Evolutionary conservation across 306 rosid species (phyloP).

Genomic region (Trifolium repens): DNA sequence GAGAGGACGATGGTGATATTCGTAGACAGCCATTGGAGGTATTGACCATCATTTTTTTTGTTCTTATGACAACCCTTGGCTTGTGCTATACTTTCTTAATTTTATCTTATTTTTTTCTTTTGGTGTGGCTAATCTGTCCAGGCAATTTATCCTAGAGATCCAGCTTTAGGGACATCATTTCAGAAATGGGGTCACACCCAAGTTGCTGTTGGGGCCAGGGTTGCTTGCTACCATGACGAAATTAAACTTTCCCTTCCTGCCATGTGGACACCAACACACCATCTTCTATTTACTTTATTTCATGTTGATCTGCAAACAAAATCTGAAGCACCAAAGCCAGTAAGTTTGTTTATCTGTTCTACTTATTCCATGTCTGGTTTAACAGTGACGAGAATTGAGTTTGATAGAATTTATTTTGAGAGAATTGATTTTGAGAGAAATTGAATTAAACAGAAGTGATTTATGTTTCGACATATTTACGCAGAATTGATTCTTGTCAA

Average conservation of each 20-base stretch:
- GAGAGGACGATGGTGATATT: conserved; percentile 88
- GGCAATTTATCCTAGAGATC: conserved; percentile 91
- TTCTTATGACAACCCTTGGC: conserved; percentile 9
- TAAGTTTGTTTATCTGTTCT: conserved; percentile 48
- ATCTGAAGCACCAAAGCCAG: conserved; percentile 94
- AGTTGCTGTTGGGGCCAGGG: conserved; percentile 88
- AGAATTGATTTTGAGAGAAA: too few relatives aligned
- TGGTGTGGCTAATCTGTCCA: conserved; percentile 49
- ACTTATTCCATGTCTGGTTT: not conserved
- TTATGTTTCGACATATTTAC: too few relatives aligned
- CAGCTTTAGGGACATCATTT: conserved; percentile 54
- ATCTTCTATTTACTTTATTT: conserved; percentile 85
- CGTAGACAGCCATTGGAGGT: conserved; percentile 96
- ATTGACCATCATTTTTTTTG: conserved; percentile 28
- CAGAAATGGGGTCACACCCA: conserved; percentile 91
- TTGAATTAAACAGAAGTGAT: too few relatives aligned
- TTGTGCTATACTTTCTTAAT: conserved; percentile 9
- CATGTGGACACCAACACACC: conserved; percentile 89
- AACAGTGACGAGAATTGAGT: too few relatives aligned
- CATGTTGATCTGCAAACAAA: conserved; percentile 96
- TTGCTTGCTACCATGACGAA: conserved; percentile 87
- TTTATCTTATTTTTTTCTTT: conserved; percentile 35
- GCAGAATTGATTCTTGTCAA: too few relatives aligned
- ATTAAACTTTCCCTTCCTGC: conserved; percentile 96
- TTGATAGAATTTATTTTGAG: too few relatives aligned